A percentile compares a stretch with the other conserved stretches of the same genome.
Evolutionary conservation across 495 filamentous ascomycete genomes (phyloP).

Genomic region (Bombardia bombarda): DNA sequence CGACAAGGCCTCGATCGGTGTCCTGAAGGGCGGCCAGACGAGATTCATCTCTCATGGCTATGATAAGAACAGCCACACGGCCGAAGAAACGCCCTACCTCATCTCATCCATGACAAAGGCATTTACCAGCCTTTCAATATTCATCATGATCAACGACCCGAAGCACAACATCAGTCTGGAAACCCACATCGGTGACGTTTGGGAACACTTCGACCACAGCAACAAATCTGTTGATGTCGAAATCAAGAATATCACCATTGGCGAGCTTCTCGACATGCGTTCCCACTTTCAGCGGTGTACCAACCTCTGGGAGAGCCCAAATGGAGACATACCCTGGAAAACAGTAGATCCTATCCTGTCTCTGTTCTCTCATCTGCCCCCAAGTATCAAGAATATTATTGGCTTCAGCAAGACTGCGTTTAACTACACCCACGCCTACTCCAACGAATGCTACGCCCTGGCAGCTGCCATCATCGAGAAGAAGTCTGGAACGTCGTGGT

Average conservation of each 20-base stretch:
- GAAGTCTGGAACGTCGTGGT: neutral
- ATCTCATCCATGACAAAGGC: conserved; percentile 33
- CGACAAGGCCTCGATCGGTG: neutral
- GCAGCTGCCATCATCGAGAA: conserved; percentile 8
- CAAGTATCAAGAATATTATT: too few relatives aligned
- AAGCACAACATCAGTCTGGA: conserved; percentile 14
- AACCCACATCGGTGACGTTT: conserved; percentile 5
- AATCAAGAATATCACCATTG: conserved; percentile 5
- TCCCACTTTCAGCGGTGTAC: conserved; percentile 9
- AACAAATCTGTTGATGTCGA: neutral
- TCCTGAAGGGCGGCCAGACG: neutral
- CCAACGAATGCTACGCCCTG: conserved; percentile 12
- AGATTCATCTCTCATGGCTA: neutral
- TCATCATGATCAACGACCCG: conserved; percentile 24
- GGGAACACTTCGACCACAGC: neutral
- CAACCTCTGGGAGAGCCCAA: conserved; percentile 15
- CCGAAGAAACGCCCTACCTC: conserved; percentile 19
- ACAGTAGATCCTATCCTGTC: neutral
- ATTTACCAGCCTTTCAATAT: conserved; percentile 25
- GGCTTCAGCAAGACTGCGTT: too few relatives aligned
- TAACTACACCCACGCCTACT: conserved; percentile 9
- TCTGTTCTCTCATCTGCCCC: conserved; percentile 4
- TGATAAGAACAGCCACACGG: neutral
- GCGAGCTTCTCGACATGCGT: conserved; percentile 12
- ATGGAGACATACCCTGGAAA: conserved; percentile 9